phyloP scores from a whole-genome alignment of 2,329 filamentous ascomycete species.

The Exophiala dermatitidis region DNA sequence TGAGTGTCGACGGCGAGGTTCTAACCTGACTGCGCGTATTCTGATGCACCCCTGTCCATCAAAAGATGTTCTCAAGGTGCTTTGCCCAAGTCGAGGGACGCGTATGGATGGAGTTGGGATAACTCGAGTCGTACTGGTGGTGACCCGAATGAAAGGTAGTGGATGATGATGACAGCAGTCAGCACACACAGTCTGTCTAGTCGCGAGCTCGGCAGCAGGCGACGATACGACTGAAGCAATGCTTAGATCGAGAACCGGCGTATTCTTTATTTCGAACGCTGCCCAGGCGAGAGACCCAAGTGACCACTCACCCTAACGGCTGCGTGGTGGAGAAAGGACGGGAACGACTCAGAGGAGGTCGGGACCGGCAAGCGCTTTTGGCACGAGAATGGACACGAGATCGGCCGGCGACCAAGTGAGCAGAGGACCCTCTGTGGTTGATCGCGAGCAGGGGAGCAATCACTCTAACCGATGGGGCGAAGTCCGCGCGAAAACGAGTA shows the following conservation, averaged over 20 bases:
- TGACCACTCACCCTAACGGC: slow-evolving; percentile 20
- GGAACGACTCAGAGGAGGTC: slow-evolving; percentile 17
- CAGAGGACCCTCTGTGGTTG: slow-evolving; percentile 13
- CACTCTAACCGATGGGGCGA: slow-evolving; percentile 19
- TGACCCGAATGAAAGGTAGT: slow-evolving; percentile 19
- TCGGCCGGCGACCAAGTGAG: slow-evolving; percentile 18
- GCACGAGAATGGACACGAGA: slow-evolving; percentile 20
- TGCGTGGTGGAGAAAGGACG: slow-evolving; percentile 15
- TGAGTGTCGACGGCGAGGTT: slow-evolving; percentile 56
- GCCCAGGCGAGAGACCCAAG: slow-evolving; percentile 18
- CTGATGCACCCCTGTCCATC: slow-evolving; percentile 58
- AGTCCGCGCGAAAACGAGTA: slow-evolving; percentile 14
- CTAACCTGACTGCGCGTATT: slow-evolving; percentile 86
- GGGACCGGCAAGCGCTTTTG: slow-evolving; percentile 20
- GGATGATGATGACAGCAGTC: slow-evolving; percentile 24
- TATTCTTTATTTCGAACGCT: slow-evolving; percentile 25
- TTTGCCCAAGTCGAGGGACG: slow-evolving; percentile 10
- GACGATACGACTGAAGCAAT: slow-evolving; percentile 26
- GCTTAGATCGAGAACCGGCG: slow-evolving; percentile 25
- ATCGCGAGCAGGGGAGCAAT: slow-evolving; percentile 22
- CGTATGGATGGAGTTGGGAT: slow-evolving; percentile 6
- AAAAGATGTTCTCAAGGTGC: slow-evolving; percentile 17
- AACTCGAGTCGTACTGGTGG: slow-evolving; percentile 11
- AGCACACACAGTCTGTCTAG: slow-evolving; percentile 20
- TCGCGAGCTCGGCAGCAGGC: slow-evolving; percentile 21